A percentile compares a stretch with the other conserved stretches of the same genome.
phyloP scores from a whole-genome alignment of 805 yeast species.

The Hanseniaspora valbyensis region DNA sequence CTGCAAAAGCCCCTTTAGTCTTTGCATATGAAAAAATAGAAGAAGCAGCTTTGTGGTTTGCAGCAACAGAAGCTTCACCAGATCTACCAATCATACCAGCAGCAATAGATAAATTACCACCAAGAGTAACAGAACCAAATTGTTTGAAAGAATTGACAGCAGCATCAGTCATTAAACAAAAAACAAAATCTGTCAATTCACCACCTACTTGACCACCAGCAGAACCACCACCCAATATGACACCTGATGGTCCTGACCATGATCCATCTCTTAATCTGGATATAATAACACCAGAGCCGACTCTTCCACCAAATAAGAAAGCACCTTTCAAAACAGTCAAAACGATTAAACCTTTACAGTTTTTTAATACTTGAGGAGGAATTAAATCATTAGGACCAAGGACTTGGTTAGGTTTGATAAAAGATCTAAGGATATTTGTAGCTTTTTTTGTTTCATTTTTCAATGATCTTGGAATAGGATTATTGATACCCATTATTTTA shows the following conservation, averaged over 20 bases:
- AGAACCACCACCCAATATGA: slow-evolving; percentile 94
- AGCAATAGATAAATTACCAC: slow-evolving; percentile 89
- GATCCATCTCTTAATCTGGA: slow-evolving; percentile 89
- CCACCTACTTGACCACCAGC: slow-evolving; percentile 98
- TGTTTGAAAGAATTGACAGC: slow-evolving; percentile 94
- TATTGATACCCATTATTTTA: slow-evolving; percentile 63
- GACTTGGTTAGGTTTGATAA: slow-evolving; percentile 87
- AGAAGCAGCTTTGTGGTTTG: slow-evolving; percentile 74
- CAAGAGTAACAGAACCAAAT: slow-evolving; percentile 84
- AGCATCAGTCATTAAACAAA: slow-evolving; percentile 70
- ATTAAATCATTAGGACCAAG: slow-evolving; percentile 80
- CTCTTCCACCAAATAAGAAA: slow-evolving; percentile 88
- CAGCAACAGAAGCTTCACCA: slow-evolving; percentile 95
- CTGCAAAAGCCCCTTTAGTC: slow-evolving; percentile 94
- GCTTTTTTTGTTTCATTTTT: slow-evolving; percentile 84
- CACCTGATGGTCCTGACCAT: slow-evolving; percentile 97
- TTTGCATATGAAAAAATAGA: slow-evolving; percentile 90
- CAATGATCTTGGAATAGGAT: slow-evolving; percentile 87
- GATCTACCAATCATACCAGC: slow-evolving; percentile 97
- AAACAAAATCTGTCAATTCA: slow-evolving; percentile 90
- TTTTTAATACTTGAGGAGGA: slow-evolving; percentile 75
- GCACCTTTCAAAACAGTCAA: slow-evolving; percentile 96
- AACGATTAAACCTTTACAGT: slow-evolving; percentile 86
- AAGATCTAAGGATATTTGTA: slow-evolving; percentile 79
- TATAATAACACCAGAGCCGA: slow-evolving; percentile 92